Evolutionary conservation across 2,329 filamentous ascomycete genomes (phyloP), one percentile per base, ranked within the genome.

Genomic region (Amylocarpus encephaloides): DNA sequence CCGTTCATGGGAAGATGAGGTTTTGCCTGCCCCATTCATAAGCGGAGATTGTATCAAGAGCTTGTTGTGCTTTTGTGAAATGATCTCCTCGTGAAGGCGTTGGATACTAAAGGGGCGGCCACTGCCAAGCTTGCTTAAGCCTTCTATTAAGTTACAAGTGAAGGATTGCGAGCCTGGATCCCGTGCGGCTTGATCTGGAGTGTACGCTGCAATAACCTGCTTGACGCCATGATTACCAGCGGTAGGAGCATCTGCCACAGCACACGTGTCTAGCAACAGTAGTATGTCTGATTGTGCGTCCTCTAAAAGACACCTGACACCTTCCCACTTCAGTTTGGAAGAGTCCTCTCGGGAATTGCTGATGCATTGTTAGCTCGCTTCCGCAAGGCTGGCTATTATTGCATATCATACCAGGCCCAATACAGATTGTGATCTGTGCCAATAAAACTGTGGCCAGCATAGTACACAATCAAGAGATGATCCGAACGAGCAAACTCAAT

Each of bases 381-480:
- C 47, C 43, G 56, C 57, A 57, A 62, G 58, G 59, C 59, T 64
- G 49, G 45, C 45, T 33, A 50, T 53, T 36, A 51, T 53, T 12
- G 44, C 42, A 15, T 38, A 53, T 73, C 80, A 71, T 72, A 85
- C 81, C 78, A 79, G 50, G 81, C 79, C 81, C 81, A 85, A 64
- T 82, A 83, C 22, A 83, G 69, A 64, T 83, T 78, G 59, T 76
- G 76, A 62, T 84, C 78, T 10, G 71, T 58, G n/a, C 75, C 75
- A 35, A 78, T 68, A 59, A 75, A 82, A 56, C 79, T 78, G 61
- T 82, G 71, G 29, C 81, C 81, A 55, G 77, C 77, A 62, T 85
- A 85, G 64, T 83, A 83, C 54, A 85, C 73, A 53, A 85, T 79
- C 54, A 83, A 67, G 18, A 85, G 71, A 59, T 83, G 79, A 56